Evolutionary conservation across 2,329 filamentous ascomycete genomes (phyloP), one percentile per base, ranked within the genome.

Genomic region (Colletotrichum sansevieriae): DNA sequence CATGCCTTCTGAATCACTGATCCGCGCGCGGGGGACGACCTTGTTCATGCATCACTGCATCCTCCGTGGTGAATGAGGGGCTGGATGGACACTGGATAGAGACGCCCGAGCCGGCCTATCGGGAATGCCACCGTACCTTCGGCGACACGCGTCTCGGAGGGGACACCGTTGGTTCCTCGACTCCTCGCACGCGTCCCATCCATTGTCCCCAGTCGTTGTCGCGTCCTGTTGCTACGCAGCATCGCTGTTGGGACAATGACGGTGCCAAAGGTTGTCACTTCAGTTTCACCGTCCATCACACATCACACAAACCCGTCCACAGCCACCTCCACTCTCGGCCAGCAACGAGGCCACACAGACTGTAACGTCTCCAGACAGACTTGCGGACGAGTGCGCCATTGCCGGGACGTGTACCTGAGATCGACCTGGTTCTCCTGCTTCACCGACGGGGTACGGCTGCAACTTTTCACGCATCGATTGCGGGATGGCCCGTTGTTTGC

Each of bases 1-100:
- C 13, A 44, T 49, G 29, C 52, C 35, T 41, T 65, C 46, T 15
- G 13, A 65, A 46, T 59, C 65, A 44, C 55, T 62, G 63, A 66
- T 51, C 35, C 43, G 66, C 55, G 51, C 56, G 67, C 63, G 67
- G 47, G 66, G 51, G 46, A 67, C 43, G 57, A 67, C 56, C 63
- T 29, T 65, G 61, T 46, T 41, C 33, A 54, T 64, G 52, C 52
- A 58, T 68, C 39, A 25, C 52, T 46, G 46, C 46, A 61, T 63
- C 59, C 46, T 44, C 55, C 65, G 49, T 68, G 35, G 39, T 60
- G 65, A 20, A 9, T 41, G 62, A 66, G 55, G 47, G 65, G 62
- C 39, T 49, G 33, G 37, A 51, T 58, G 52, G 65, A 56, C 61
- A 54, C 39, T 49, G 33, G 29, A 51, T 63, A 46, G 65, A 61